Evolutionary conservation across 148 eudicot genomes (phyloP).

Genomic region (Spergularia marina): DNA sequence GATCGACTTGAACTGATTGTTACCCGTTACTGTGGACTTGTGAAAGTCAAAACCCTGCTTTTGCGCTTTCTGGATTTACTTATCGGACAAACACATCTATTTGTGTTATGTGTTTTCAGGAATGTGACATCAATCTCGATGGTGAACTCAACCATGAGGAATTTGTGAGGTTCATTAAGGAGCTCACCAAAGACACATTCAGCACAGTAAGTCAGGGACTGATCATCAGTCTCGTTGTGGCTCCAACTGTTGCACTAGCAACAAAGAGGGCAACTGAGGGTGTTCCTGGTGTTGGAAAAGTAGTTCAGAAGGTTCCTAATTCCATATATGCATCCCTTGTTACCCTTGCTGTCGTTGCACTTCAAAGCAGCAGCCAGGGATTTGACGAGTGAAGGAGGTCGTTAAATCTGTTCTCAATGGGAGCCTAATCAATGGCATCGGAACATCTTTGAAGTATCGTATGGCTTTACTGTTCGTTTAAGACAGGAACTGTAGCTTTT

Average conservation of each 20-base stretch:
- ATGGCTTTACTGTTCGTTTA: background rate
- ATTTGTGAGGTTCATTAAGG: slow-evolving; percentile 55
- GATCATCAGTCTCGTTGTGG: slow-evolving; percentile 65
- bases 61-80: background rate
- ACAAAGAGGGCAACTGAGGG: slow-evolving; percentile 84
- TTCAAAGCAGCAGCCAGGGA: slow-evolving; percentile 46
- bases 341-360: slow-evolving; percentile 54
- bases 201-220: slow-evolving; percentile 67
- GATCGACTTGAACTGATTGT: too few relatives aligned
- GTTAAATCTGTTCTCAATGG: background rate
- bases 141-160: slow-evolving; percentile 73
- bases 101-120: slow-evolving; percentile 36
- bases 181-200: slow-evolving; percentile 55
- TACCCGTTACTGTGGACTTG: background rate
- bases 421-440: background rate
- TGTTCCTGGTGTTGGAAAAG: slow-evolving; percentile 71
- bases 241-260: slow-evolving; percentile 75
- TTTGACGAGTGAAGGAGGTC: background rate
- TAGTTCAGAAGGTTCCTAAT: slow-evolving; percentile 82
- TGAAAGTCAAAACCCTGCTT: background rate
- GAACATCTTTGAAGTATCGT: background rate
- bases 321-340: slow-evolving; percentile 76
- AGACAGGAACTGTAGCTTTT: background rate
- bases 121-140: slow-evolving; percentile 61
- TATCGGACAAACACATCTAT: background rate